Evolutionary conservation across 2,329 filamentous ascomycete species (phyloP).

Genomic region (Nigrospora sphaerica): DNA sequence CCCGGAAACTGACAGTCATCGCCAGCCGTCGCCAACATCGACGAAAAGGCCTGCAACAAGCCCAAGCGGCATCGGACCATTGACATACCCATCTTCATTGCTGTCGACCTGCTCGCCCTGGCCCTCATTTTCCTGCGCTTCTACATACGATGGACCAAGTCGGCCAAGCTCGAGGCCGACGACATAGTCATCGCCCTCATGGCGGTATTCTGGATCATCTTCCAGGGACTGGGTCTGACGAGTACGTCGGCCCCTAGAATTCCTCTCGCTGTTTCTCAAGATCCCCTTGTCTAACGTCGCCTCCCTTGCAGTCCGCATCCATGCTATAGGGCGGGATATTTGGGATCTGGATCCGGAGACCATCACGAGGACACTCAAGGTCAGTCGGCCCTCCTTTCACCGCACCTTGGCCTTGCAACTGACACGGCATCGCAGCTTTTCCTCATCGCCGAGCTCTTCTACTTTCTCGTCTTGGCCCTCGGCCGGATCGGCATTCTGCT

Average conservation of each 20-base stretch:
- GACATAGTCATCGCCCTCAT: constrained; percentile 3
- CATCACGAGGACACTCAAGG: constrained; percentile 4
- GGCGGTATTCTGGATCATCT: constrained; percentile 2
- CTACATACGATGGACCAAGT: background rate
- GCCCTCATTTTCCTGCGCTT: constrained; percentile 1
- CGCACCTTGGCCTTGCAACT: constrained; percentile 6
- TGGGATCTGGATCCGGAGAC: constrained; percentile 4
- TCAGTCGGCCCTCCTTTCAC: background rate
- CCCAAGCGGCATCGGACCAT: background rate
- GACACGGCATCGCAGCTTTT: constrained; percentile 6
- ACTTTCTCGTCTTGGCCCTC: constrained; percentile 13
- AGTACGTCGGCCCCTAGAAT: background rate
- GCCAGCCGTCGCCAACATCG: constrained; percentile 2
- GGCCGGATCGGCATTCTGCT: constrained; percentile 22
- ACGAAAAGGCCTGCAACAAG: constrained; percentile 5
- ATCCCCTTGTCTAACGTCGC: no score
- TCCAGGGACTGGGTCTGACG: constrained; percentile 2
- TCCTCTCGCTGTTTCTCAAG: background rate
- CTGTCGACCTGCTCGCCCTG: constrained; percentile 2
- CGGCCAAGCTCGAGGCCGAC: background rate
- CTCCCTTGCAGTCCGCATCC: constrained; percentile 3
- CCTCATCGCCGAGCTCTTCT: constrained; percentile 6
- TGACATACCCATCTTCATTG: constrained; percentile 4
- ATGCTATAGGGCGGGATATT: constrained; percentile 4
- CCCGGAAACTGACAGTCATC: background rate